phyloP scores from a whole-genome alignment of 257 asterid species.

The Solanum medicagineum region DNA sequence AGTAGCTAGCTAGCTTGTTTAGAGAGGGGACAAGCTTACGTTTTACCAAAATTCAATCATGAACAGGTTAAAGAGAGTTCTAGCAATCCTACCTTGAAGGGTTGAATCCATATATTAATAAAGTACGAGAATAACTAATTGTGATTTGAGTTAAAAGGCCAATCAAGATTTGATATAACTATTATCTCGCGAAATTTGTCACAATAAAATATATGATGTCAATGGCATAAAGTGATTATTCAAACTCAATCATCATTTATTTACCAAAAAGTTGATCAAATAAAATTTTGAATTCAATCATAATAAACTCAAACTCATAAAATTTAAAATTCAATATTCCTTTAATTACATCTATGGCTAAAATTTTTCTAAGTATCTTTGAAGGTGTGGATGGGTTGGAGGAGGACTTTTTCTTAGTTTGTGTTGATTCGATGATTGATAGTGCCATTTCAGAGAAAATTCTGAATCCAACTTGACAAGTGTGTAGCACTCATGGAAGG shows the following conservation, averaged over 20 bases:
- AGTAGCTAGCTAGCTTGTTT: neutral
- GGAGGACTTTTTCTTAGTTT: neutral
- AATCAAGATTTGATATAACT: no score
- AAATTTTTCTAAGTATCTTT: neutral
- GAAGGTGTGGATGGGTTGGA: neutral
- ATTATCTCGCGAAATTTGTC: no score
- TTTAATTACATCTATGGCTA: neutral
- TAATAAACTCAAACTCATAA: neutral
- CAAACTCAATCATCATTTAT: neutral
- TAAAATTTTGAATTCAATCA: neutral
- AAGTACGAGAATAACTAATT: neutral
- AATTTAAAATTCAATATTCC: neutral
- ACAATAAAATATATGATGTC: no score
- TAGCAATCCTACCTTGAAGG: neutral
- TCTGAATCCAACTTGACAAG: neutral
- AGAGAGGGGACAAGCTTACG: rapidly evolving
- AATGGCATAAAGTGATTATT: no score
- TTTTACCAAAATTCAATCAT: neutral
- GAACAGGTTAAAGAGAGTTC: neutral
- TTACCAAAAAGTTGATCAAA: neutral
- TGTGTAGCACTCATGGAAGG: neutral
- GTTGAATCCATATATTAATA: no score
- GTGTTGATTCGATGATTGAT: neutral
- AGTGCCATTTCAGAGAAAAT: neutral
- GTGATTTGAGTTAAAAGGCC: neutral